Conservation (phyloP, 345 rosid species). For the Moringa oleifera region DNA sequence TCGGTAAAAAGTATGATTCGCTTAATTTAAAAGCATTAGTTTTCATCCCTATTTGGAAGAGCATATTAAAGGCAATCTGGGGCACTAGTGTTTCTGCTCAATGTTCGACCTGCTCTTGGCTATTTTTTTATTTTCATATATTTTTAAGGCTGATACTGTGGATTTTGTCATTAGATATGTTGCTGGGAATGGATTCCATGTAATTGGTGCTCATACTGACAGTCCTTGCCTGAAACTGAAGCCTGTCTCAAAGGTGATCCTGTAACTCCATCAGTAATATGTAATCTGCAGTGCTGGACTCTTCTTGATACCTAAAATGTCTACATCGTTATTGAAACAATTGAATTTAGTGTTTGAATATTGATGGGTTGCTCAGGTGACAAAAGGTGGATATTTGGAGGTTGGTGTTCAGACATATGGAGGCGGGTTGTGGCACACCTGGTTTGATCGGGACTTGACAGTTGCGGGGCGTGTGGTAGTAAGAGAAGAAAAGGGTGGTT, state of each 20-base stretch:
- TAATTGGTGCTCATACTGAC: conserved; percentile 91
- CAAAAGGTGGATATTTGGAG: conserved; percentile 74
- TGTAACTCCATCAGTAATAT: background rate
- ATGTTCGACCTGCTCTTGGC: background rate
- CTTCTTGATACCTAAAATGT: background rate
- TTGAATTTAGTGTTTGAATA: background rate
- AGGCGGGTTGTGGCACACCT: conserved; percentile 94
- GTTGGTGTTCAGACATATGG: conserved; percentile 94
- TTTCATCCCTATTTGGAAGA: background rate
- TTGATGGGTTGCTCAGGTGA: conserved; percentile 44
- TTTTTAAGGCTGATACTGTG: no score
- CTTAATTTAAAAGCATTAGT: background rate
- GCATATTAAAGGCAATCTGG: background rate
- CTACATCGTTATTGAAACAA: background rate
- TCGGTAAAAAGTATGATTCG: conserved; percentile 65
- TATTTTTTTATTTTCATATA: background rate
- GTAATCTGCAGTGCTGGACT: background rate
- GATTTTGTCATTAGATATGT: conserved; percentile 47
- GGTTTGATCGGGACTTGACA: conserved; percentile 99
- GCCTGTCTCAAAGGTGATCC: conserved; percentile 80
- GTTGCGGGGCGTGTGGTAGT: conserved; percentile 85
- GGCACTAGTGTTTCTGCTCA: no score
- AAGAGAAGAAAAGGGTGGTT: conserved; percentile 53
- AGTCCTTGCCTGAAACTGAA: conserved; percentile 94
- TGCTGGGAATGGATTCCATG: conserved; percentile 88